Conservation (phyloP, 2,329 filamentous ascomycete species). For the Knufia fluminis region DNA sequence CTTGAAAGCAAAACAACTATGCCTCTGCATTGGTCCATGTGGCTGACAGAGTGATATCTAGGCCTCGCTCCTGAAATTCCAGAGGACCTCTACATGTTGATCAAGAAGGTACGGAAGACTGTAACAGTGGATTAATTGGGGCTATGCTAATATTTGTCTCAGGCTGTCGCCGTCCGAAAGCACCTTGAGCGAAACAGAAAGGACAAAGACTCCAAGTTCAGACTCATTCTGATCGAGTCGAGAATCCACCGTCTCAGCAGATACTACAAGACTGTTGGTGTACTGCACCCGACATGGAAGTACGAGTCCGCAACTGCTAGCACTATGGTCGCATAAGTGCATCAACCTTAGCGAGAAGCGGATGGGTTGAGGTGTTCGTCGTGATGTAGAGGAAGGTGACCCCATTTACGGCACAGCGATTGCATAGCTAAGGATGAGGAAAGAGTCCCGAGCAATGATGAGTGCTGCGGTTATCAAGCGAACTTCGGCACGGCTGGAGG, state of each 20-base stretch:
- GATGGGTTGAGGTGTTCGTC: neutral
- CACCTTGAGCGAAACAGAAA: slow-evolving; percentile 99
- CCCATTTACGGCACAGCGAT: neutral
- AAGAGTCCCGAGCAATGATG: too few relatives aligned
- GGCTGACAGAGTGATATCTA: slow-evolving; percentile 92
- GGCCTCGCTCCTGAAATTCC: slow-evolving; percentile 97
- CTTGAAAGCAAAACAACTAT: slow-evolving; percentile 25
- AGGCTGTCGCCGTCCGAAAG: slow-evolving; percentile 98
- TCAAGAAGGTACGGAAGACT: slow-evolving; percentile 77
- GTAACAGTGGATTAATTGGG: neutral
- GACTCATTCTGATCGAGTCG: slow-evolving; percentile 99
- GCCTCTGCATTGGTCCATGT: slow-evolving; percentile 74
- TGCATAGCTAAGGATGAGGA: neutral
- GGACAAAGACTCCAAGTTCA: slow-evolving; percentile 99
- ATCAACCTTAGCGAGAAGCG: neutral
- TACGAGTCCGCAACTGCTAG: slow-evolving; percentile 96
- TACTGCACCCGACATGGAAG: slow-evolving; percentile 86
- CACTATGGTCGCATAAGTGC: slow-evolving; percentile 77
- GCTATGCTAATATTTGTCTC: slow-evolving; percentile 1
- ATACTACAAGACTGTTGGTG: slow-evolving; percentile 97
- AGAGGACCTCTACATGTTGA: slow-evolving; percentile 99
- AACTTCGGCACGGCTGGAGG: too few relatives aligned
- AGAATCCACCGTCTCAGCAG: slow-evolving; percentile 98
- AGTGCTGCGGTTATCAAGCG: too few relatives aligned
- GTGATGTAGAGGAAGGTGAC: neutral